Percentiles rank a stretch among this genome's conserved stretches.
phyloP scores from a whole-genome alignment of 1,284 basidiomycete genomes.

The Ustilago cynodontis region DNA sequence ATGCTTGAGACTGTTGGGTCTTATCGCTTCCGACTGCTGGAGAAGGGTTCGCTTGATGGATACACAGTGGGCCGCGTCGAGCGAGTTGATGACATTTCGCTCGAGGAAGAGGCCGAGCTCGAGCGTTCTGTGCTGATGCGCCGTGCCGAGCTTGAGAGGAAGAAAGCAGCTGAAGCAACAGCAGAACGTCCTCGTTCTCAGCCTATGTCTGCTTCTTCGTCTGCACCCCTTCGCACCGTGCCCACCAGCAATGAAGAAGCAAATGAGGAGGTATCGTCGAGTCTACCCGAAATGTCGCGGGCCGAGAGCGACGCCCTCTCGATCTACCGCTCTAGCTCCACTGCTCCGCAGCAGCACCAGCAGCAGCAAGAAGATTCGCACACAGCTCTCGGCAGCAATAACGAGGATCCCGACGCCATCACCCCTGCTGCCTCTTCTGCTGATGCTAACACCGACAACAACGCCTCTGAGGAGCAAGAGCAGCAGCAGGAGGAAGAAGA shows the following conservation, averaged over 20 bases:
- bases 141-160: slow-evolving; percentile 35
- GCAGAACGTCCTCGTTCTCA: slow-evolving; percentile 11
- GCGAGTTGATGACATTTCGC: slow-evolving; percentile 54
- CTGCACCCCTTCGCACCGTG: slow-evolving; percentile 15
- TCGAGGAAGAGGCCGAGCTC: slow-evolving; percentile 54
- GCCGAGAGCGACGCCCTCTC: slow-evolving; percentile 35
- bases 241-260: neutral
- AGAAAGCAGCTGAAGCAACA: slow-evolving; percentile 33
- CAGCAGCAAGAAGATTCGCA: slow-evolving; percentile 2
- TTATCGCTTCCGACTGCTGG: slow-evolving; percentile 85
- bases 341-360: slow-evolving; percentile 5
- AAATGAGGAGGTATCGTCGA: neutral
- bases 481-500: slow-evolving; percentile 11
- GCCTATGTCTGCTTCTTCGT: slow-evolving; percentile 23
- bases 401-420: neutral
- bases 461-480: no score
- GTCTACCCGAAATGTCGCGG: slow-evolving; percentile 24
- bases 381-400: neutral
- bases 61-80: slow-evolving; percentile 89
- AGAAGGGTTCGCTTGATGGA: slow-evolving; percentile 80
- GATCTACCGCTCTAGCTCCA: slow-evolving; percentile 25
- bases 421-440: neutral
- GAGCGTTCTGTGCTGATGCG: slow-evolving; percentile 41
- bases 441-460: neutral
- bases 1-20: slow-evolving; percentile 88